Conservation (phyloP, 306 rosid species). For the Prunus mira region DNA sequence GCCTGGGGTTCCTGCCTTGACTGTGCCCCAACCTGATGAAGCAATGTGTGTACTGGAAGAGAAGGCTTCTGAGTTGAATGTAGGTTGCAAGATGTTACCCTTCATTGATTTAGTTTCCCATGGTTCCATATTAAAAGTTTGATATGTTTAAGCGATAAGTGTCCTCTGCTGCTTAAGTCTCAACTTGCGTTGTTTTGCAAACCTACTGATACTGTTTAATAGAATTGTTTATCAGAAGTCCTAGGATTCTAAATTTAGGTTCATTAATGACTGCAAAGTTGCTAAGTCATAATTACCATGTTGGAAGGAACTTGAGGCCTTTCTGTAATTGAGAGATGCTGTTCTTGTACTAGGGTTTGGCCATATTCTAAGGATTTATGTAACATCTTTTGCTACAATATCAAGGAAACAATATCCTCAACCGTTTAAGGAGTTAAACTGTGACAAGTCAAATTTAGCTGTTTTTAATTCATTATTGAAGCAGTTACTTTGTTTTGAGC, state of each 20-base stretch:
- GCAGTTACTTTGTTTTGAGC: constrained; percentile 8
- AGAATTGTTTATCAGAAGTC: not conserved
- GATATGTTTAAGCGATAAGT: not conserved
- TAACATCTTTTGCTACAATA: not conserved
- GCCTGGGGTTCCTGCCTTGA: constrained; percentile 72
- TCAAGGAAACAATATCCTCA: not conserved
- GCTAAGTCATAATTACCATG: not conserved
- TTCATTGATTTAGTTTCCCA: constrained; percentile 12
- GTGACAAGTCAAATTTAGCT: constrained; percentile 13
- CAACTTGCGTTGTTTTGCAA: not conserved
- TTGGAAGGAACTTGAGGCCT: not conserved
- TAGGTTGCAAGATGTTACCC: constrained; percentile 40
- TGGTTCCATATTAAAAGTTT: not conserved
- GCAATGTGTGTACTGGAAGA: constrained; percentile 80
- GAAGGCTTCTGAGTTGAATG: constrained; percentile 71
- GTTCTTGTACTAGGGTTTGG: not conserved
- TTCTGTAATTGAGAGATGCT: not conserved
- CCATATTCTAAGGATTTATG: not conserved
- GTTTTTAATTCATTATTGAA: constrained; percentile 20
- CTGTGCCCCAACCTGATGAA: constrained; percentile 88
- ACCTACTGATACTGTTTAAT: not conserved
- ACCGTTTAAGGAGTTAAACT: not conserved
- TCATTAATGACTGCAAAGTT: not conserved
- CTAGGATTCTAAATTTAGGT: not conserved
- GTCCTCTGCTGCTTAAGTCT: not conserved